Percentiles rank a stretch among this genome's conserved stretches.
phyloP scores from a whole-genome alignment of 202 grass and related monocot genomes.

The Saccharum hybrid region DNA sequence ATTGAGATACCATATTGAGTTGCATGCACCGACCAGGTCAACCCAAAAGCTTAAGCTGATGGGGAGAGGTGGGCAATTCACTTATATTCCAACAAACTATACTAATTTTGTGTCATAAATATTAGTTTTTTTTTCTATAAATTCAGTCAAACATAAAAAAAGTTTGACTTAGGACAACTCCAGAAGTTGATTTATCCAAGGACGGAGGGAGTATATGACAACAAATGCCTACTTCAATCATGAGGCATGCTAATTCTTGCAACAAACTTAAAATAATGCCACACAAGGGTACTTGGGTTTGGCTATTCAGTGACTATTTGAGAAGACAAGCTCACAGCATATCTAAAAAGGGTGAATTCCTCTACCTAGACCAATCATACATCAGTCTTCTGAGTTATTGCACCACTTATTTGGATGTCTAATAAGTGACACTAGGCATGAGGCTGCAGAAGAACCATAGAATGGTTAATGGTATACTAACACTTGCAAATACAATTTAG shows the following conservation, averaged over 20 bases:
- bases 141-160: neutral
- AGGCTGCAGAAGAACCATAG: slow-evolving; percentile 19
- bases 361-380: slow-evolving; percentile 19
- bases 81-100: neutral
- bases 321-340: slow-evolving; percentile 16
- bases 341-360: slow-evolving; percentile 19
- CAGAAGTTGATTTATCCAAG: neutral
- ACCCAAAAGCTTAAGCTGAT: too few species aligned
- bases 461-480: slow-evolving; percentile 8
- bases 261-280: slow-evolving; percentile 19
- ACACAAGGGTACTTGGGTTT: neutral
- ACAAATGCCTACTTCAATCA: neutral
- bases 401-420: slow-evolving; percentile 18
- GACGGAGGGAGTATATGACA: neutral
- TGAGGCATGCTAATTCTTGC: neutral
- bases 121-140: neutral
- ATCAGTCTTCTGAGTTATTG: slow-evolving; percentile 27
- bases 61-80: too few species aligned
- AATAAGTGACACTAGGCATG: neutral
- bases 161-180: neutral
- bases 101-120: neutral
- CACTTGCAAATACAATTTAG: slow-evolving; percentile 1
- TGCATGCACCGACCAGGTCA: too few species aligned
- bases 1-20: too few species aligned
- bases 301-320: slow-evolving; percentile 28